Conservation (phyloP, 1,284 basidiomycete genomes). For the Cryptococcus hybrid region DNA sequence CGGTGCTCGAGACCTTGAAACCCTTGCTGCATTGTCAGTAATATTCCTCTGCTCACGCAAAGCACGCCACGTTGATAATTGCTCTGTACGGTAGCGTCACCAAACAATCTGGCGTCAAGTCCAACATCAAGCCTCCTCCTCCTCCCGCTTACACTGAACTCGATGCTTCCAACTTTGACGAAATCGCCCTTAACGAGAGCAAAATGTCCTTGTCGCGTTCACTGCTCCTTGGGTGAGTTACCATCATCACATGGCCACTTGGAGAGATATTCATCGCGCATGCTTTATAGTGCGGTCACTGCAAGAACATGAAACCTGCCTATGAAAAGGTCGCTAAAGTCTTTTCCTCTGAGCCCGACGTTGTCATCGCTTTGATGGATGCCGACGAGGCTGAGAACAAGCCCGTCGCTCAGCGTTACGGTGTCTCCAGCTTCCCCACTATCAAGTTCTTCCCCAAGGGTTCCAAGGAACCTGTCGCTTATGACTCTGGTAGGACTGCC, state of each 20-base stretch:
- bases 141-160: conserved; percentile 70
- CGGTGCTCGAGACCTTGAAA: conserved; percentile 76
- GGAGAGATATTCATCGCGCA: not conserved
- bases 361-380: conserved; percentile 85
- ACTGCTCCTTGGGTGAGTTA: conserved; percentile 59
- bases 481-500: conserved; percentile 53
- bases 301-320: conserved; percentile 71
- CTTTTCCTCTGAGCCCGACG: conserved; percentile 75
- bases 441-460: conserved; percentile 92
- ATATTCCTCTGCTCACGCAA: conserved; percentile 7
- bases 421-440: conserved; percentile 75
- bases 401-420: conserved; percentile 70
- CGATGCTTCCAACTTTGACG: conserved; percentile 69
- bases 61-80: not conserved
- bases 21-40: conserved; percentile 69
- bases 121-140: conserved; percentile 78
- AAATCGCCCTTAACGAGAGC: conserved; percentile 66
- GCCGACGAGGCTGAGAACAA: conserved; percentile 81
- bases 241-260: not conserved
- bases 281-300: not conserved
- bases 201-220: conserved; percentile 90
- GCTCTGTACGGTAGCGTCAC: conserved; percentile 58
- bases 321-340: conserved; percentile 80
- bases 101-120: conserved; percentile 73
- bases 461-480: conserved; percentile 58